Evolutionary conservation across 1,284 basidiomycete species (phyloP).

Genomic region (Moesziomyces sp.): DNA sequence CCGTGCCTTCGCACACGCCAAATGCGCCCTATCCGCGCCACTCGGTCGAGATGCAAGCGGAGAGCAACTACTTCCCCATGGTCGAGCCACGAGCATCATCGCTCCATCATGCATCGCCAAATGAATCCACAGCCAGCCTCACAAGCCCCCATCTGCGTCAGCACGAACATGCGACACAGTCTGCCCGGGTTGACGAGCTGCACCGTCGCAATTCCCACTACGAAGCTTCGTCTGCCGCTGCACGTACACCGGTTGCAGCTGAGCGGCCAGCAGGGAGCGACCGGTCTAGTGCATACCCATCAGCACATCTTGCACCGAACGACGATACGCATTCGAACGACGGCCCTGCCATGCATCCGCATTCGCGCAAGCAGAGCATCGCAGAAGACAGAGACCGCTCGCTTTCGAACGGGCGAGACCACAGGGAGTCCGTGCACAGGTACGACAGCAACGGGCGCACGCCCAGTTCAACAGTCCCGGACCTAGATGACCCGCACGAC

Average conservation of each 20-base stretch:
- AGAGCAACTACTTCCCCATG: conserved; percentile 41
- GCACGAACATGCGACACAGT: conserved; percentile 3
- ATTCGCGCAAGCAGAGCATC: conserved; percentile 10
- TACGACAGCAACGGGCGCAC: neutral
- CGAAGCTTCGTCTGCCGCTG: neutral
- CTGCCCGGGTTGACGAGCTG: neutral
- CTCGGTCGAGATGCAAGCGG: conserved; percentile 14
- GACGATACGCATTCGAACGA: conserved; percentile 11
- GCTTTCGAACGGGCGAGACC: conserved; percentile 6
- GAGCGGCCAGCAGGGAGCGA: conserved; percentile 3
- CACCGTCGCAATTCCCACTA: neutral
- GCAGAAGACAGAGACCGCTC: conserved; percentile 4
- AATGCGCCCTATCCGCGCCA: conserved; percentile 7
- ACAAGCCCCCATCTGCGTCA: conserved; percentile 28
- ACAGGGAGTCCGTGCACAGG: neutral
- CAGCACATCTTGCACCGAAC: conserved; percentile 2
- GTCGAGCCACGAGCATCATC: conserved; percentile 4
- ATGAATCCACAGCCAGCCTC: conserved; percentile 19
- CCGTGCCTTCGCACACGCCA: conserved; percentile 28
- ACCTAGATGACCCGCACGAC: neutral
- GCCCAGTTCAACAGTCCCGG: neutral
- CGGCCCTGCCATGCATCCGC: conserved; percentile 24
- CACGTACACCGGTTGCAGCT: conserved; percentile 19
- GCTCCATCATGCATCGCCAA: conserved; percentile 5
- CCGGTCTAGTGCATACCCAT: conserved; percentile 8